Evolutionary conservation across 345 rosid genomes (phyloP).

Genomic region (Laguncularia racemosa): DNA sequence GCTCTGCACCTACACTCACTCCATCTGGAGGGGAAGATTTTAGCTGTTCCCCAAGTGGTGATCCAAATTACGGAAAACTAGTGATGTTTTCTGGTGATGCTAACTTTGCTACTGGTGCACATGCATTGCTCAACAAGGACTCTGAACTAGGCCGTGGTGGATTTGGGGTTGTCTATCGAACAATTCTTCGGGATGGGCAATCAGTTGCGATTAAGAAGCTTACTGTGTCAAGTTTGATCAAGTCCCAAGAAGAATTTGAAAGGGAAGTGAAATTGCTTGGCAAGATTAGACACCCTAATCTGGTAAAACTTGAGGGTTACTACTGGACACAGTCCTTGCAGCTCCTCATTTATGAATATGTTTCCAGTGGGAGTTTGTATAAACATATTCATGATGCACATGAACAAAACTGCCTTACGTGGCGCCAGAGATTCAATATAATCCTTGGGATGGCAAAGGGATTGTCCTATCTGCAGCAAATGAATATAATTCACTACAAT

Average conservation of each 20-base stretch:
- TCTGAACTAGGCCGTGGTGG: constrained; percentile 98
- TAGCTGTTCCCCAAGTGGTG: constrained; percentile 70
- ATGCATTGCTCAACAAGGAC: constrained; percentile 88
- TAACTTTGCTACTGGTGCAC: constrained; percentile 66
- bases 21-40: constrained; percentile 69
- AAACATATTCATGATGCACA: constrained; percentile 63
- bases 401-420: constrained; percentile 41
- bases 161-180: constrained; percentile 85
- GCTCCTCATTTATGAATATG: constrained; percentile 75
- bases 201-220: constrained; percentile 94
- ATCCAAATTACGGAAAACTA: constrained; percentile 85
- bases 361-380: constrained; percentile 64
- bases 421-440: constrained; percentile 79
- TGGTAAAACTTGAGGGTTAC: constrained; percentile 81
- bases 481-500: constrained; percentile 76
- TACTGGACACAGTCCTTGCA: constrained; percentile 90
- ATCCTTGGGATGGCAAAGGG: constrained; percentile 90
- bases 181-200: constrained; percentile 68
- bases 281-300: constrained; percentile 64
- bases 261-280: constrained; percentile 73
- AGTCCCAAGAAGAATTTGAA: constrained; percentile 88
- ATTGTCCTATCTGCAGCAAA: constrained; percentile 67
- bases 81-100: constrained; percentile 93
- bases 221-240: constrained; percentile 64
- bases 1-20: constrained; percentile 41